Evolutionary conservation across 2,329 filamentous ascomycete species (phyloP).

Genomic region (Whalleya microplaca): DNA sequence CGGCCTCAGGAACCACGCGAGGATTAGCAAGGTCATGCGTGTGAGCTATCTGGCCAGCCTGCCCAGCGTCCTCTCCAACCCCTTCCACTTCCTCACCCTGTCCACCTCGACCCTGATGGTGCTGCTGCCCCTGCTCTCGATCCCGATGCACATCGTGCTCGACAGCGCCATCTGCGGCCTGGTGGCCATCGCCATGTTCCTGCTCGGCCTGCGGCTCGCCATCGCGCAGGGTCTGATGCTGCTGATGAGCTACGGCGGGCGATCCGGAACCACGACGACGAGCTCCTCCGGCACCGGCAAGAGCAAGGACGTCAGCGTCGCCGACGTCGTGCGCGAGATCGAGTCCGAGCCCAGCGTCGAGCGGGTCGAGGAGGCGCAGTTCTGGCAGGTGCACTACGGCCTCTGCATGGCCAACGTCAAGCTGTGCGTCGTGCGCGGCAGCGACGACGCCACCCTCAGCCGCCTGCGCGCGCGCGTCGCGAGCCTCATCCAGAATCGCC

Average conservation of each 20-base stretch:
- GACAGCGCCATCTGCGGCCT: slow-evolving; percentile 80
- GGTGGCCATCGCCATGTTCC: slow-evolving; percentile 87
- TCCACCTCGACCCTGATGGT: slow-evolving; percentile 82
- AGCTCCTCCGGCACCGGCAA: slow-evolving; percentile 17
- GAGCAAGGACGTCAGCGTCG: slow-evolving; percentile 56
- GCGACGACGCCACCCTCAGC: slow-evolving; percentile 70
- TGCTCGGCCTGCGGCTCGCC: slow-evolving; percentile 80
- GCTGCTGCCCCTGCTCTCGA: slow-evolving; percentile 78
- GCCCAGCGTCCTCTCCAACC: slow-evolving; percentile 88
- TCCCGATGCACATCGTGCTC: slow-evolving; percentile 80
- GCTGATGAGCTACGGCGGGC: slow-evolving; percentile 80
- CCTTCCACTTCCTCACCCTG: slow-evolving; percentile 91
- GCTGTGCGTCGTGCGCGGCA: slow-evolving; percentile 67
- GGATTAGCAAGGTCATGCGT: slow-evolving; percentile 90
- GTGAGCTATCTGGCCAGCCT: slow-evolving; percentile 81
- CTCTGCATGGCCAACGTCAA: slow-evolving; percentile 95
- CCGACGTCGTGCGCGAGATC: slow-evolving; percentile 82
- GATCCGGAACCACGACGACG: slow-evolving; percentile 19
- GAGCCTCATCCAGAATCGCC: slow-evolving; percentile 78
- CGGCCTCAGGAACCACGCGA: slow-evolving; percentile 83
- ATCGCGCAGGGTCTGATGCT: slow-evolving; percentile 90
- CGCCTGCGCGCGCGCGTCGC: slow-evolving; percentile 77
- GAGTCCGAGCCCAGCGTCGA: slow-evolving; percentile 77
- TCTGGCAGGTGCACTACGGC: slow-evolving; percentile 99
- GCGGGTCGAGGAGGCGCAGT: slow-evolving; percentile 85